A percentile compares a stretch with the other conserved stretches of the same genome.
These are phyloP conservation scores for Pseudogymnoascus sp. DNA, from an alignment of 2,329 filamentous ascomycete species.

Conservation along the genomic window DNA sequence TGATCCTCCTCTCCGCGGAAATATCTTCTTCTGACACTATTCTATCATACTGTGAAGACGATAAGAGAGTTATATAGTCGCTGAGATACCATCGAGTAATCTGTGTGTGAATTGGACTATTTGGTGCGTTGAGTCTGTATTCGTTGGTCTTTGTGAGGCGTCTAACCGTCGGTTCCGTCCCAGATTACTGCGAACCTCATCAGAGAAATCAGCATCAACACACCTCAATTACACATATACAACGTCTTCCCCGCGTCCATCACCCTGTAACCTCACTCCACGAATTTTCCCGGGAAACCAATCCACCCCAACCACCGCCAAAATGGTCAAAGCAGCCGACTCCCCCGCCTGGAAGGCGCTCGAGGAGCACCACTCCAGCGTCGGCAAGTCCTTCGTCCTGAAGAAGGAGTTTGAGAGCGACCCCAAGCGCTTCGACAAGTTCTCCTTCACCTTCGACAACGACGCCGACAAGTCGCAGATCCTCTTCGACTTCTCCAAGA, in stretches of 20 bases:
- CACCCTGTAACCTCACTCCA: not conserved
- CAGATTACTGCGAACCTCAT: not conserved
- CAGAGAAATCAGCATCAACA: not conserved
- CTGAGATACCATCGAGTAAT: not conserved
- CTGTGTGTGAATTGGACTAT: not conserved
- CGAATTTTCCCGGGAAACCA: not conserved
- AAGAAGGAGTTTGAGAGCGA: conserved; percentile 91
- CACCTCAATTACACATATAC: not conserved
- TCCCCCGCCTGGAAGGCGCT: conserved; percentile 84
- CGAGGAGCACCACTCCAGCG: conserved; percentile 77
- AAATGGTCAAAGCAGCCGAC: conserved; percentile 75
- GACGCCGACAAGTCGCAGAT: conserved; percentile 73
- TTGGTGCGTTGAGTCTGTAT: not conserved
- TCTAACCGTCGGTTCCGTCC: not conserved
- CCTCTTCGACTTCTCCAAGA: conserved; percentile 98
- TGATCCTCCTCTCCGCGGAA: not conserved
- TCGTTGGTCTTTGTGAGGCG: not conserved
- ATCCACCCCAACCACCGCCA: conserved; percentile 19
- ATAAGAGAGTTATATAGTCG: not conserved
- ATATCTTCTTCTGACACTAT: not conserved
- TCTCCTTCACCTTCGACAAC: conserved; percentile 77
- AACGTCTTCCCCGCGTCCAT: not conserved
- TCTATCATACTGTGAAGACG: not conserved
- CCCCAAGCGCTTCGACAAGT: conserved; percentile 79
- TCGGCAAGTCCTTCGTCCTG: conserved; percentile 83